Evolutionary conservation across 106 monocot species (phyloP).

Genomic region (Gastrodia elata): DNA sequence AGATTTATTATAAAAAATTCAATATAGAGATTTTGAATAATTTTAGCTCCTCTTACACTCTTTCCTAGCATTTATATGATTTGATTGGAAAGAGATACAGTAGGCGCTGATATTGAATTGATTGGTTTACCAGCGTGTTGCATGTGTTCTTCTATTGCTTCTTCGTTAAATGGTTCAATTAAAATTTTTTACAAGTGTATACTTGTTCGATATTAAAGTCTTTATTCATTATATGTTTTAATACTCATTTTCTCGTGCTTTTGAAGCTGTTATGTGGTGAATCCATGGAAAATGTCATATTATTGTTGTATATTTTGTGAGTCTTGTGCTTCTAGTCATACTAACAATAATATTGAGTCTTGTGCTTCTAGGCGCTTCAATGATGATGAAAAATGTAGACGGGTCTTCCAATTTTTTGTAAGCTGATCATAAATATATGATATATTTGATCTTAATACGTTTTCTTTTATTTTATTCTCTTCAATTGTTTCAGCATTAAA

Average conservation of each 20-base stretch:
- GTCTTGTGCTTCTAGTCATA: no score
- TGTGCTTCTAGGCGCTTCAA: no score
- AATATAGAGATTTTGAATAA: background rate
- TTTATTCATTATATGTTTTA: no score
- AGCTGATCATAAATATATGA: background rate
- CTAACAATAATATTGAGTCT: no score
- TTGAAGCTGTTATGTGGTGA: no score
- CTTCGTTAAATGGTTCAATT: slow-evolving; percentile 21
- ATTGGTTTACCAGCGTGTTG: slow-evolving; percentile 23
- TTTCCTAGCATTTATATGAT: background rate
- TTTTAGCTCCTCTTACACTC: background rate
- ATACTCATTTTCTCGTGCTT: no score
- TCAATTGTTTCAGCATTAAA: background rate
- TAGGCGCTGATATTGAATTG: slow-evolving; percentile 9
- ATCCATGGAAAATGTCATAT: no score
- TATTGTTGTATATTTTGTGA: no score
- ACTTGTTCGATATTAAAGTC: no score
- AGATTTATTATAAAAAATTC: background rate
- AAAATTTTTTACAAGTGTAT: background rate
- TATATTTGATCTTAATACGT: background rate
- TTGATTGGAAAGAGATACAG: slow-evolving; percentile 14
- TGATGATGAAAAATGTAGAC: slow-evolving; percentile 12
- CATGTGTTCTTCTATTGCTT: slow-evolving; percentile 1
- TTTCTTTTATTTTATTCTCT: background rate
- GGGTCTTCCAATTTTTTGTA: background rate